Conservation (phyloP, 495 filamentous ascomycete genomes). For the Sporormia fimetaria region DNA sequence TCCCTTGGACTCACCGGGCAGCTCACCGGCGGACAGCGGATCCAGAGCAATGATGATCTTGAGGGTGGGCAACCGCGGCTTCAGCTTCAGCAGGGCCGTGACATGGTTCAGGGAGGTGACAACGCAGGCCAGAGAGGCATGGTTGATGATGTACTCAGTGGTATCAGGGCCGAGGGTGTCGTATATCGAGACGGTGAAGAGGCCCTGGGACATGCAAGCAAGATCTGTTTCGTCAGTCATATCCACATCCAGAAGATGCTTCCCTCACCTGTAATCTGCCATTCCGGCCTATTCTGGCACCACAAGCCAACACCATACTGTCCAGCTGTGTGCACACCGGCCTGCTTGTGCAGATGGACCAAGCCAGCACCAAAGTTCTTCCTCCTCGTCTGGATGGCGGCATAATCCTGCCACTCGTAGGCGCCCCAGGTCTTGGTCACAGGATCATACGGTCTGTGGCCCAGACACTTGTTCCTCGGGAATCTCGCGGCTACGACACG, state of each 20-base stretch:
- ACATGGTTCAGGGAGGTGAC: conserved; percentile 76
- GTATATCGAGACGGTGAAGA: conserved; percentile 90
- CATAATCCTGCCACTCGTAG: conserved; percentile 78
- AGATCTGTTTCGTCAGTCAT: conserved; percentile 67
- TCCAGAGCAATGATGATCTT: conserved; percentile 88
- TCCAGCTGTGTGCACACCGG: conserved; percentile 48
- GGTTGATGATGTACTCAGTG: conserved; percentile 92
- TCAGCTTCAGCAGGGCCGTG: conserved; percentile 73
- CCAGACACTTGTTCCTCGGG: conserved; percentile 57
- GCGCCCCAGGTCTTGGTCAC: conserved; percentile 61
- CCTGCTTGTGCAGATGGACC: conserved; percentile 64
- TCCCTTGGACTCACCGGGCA: conserved; percentile 63
- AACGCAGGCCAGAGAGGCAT: conserved; percentile 64
- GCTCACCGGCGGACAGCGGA: conserved; percentile 71
- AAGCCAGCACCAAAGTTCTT: conserved; percentile 80
- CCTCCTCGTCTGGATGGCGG: conserved; percentile 64
- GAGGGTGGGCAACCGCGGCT: conserved; percentile 60
- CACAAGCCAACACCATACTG: conserved; percentile 82
- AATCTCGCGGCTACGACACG: conserved; percentile 11
- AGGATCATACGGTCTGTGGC: conserved; percentile 69
- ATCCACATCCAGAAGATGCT: conserved; percentile 1
- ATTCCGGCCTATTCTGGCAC: conserved; percentile 93
- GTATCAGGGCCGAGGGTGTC: conserved; percentile 86
- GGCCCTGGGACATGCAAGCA: conserved; percentile 75
- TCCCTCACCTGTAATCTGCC: conserved; percentile 76